Percentiles rank a stretch among this genome's conserved stretches.
Evolutionary conservation across 2,329 filamentous ascomycete genomes (phyloP).

Genomic region (Mollisia scopiformis): DNA sequence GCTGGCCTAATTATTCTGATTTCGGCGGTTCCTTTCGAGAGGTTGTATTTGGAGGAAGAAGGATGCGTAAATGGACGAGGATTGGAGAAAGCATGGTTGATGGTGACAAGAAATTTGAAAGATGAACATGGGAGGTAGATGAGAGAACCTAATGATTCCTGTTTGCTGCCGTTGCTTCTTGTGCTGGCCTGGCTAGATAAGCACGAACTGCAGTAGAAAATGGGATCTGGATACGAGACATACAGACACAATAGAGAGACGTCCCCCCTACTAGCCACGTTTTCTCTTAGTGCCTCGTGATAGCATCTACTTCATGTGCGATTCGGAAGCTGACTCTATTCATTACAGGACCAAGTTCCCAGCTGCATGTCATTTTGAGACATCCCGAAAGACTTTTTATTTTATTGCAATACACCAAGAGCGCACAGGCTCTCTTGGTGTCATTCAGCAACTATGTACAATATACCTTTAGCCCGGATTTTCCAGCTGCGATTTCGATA

Average conservation of each 20-base stretch:
- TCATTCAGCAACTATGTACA: background rate
- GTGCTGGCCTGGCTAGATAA: slow-evolving; percentile 3
- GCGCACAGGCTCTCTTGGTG: too few species aligned
- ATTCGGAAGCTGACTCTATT: too few species aligned
- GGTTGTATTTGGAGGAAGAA: slow-evolving; percentile 4
- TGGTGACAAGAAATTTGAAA: background rate
- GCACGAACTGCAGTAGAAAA: background rate
- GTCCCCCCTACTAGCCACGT: too few species aligned
- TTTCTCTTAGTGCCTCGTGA: too few species aligned
- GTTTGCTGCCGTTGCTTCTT: slow-evolving; percentile 3
- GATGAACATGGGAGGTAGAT: background rate
- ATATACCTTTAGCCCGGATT: background rate
- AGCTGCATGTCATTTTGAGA: too few species aligned
- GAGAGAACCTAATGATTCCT: slow-evolving; percentile 3
- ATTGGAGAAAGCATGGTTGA: background rate
- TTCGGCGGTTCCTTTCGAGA: background rate
- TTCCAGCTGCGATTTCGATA: background rate
- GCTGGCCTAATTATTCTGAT: slow-evolving; percentile 7
- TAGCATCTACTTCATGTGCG: too few species aligned
- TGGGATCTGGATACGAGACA: background rate
- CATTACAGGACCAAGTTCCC: too few species aligned
- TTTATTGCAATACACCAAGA: too few species aligned
- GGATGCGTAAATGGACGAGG: too few species aligned
- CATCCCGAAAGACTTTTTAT: too few species aligned
- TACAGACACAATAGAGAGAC: background rate